A percentile compares a stretch with the other conserved stretches of the same genome.
phyloP scores from a whole-genome alignment of 192 early-diverging fungal genomes.

The Dimargaris cristalligena region DNA sequence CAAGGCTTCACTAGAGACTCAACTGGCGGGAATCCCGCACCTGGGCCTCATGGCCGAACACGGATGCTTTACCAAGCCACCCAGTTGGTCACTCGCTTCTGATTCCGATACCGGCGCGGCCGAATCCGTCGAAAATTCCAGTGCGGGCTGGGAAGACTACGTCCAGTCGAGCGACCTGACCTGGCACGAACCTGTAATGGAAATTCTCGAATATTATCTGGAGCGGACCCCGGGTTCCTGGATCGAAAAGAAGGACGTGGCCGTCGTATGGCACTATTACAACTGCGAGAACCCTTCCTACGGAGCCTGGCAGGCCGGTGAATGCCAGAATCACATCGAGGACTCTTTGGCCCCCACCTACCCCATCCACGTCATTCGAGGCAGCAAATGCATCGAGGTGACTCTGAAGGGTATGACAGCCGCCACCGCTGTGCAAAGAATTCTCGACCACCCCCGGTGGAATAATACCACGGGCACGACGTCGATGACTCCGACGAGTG shows the following conservation, averaged over 20 bases:
- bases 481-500: too few species aligned
- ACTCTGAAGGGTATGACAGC: constrained; percentile 55
- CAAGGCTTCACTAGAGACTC: too few species aligned
- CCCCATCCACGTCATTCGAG: constrained; percentile 49
- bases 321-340: constrained; percentile 73
- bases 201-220: constrained; percentile 71
- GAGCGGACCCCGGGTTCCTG: constrained; percentile 65
- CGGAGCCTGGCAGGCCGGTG: constrained; percentile 61
- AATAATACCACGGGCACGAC: too few species aligned
- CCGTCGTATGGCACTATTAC: constrained; percentile 57
- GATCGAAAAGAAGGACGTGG: constrained; percentile 56
- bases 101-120: too few species aligned
- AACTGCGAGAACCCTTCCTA: constrained; percentile 38
- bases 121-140: constrained; percentile 57
- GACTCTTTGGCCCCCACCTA: constrained; percentile 43
- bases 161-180: constrained; percentile 33
- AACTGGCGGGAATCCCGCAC: constrained; percentile 41
- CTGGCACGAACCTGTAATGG: constrained; percentile 50
- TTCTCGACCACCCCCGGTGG: constrained; percentile 41
- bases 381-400: constrained; percentile 51
- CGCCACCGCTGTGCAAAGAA: constrained; percentile 34
- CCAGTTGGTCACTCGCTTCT: too few species aligned
- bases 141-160: constrained; percentile 44
- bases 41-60: constrained; percentile 44
- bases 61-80: too few species aligned